phyloP scores from a whole-genome alignment of 139 green algal genomes.

The Micromonas pusilla region DNA sequence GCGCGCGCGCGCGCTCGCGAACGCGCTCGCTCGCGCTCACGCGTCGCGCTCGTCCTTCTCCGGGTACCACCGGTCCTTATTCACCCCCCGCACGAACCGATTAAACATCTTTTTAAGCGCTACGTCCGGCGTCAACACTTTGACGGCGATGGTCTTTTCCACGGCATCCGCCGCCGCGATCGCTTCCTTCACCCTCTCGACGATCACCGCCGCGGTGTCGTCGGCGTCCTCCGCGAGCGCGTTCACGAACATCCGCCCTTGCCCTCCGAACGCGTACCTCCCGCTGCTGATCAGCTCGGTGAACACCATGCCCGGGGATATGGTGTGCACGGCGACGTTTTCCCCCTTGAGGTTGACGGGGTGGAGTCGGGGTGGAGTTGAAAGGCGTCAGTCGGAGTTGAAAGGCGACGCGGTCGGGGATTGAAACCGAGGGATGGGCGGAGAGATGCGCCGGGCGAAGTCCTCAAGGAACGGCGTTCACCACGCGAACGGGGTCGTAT shows the following conservation, averaged over 20 bases:
- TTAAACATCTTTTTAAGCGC: constrained; percentile 13
- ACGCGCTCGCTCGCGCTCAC: too few relatives aligned
- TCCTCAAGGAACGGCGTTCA: too few relatives aligned
- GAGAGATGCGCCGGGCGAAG: too few relatives aligned
- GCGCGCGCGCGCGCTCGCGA: too few relatives aligned
- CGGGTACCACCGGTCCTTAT: constrained; percentile 27
- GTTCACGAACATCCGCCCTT: constrained; percentile 35
- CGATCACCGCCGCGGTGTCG: constrained; percentile 5
- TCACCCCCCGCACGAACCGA: constrained; percentile 2
- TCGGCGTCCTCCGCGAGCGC: constrained; percentile 26
- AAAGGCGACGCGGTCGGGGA: too few relatives aligned
- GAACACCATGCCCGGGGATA: constrained; percentile 34
- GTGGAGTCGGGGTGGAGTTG: too few relatives aligned
- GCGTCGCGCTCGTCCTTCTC: too few relatives aligned
- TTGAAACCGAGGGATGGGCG: too few relatives aligned
- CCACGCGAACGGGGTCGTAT: too few relatives aligned
- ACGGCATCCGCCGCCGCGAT: neutral
- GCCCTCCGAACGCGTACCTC: constrained; percentile 25
- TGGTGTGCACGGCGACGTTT: constrained; percentile 31
- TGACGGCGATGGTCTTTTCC: constrained; percentile 15
- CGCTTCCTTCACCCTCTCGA: constrained; percentile 14
- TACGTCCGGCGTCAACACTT: constrained; percentile 20
- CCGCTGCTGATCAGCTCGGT: constrained; percentile 34
- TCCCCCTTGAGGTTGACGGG: neutral
- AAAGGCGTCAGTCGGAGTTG: too few relatives aligned